These are phyloP conservation scores for Penicillium sp. DNA, from an alignment of 2,329 filamentous ascomycete species.

Conservation along the genomic window DNA sequence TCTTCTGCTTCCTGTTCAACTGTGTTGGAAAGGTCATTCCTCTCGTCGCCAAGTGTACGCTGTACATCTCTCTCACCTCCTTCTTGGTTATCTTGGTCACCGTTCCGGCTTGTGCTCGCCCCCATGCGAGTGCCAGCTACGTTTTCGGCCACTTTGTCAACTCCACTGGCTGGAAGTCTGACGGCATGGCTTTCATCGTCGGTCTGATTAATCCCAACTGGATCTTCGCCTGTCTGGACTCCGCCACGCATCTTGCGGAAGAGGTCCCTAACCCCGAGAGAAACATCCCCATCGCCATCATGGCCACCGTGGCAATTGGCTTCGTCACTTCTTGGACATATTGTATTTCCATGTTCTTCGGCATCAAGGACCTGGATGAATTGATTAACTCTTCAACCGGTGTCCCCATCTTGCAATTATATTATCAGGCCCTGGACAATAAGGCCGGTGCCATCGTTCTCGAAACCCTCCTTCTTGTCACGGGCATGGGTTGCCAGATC, in stretches of 20 bases:
- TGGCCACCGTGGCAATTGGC: conserved; percentile 47
- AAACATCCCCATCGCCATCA: conserved; percentile 54
- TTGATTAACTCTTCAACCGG: conserved; percentile 45
- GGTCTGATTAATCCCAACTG: conserved; percentile 56
- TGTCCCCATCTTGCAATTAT: conserved; percentile 53
- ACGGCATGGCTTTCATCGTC: conserved; percentile 55
- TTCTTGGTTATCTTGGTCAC: conserved; percentile 53
- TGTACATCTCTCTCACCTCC: conserved; percentile 51
- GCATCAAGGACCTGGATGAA: conserved; percentile 46
- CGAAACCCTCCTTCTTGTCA: conserved; percentile 49
- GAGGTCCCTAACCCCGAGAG: conserved; percentile 52
- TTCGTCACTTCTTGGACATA: conserved; percentile 53
- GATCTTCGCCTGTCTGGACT: conserved; percentile 54
- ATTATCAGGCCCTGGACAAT: conserved; percentile 46
- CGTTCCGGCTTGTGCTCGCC: conserved; percentile 48
- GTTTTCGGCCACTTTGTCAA: conserved; percentile 57
- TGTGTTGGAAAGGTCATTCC: conserved; percentile 42
- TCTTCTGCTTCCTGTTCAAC: conserved; percentile 53
- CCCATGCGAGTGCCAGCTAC: conserved; percentile 50
- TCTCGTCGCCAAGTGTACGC: conserved; percentile 43
- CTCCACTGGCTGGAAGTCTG: conserved; percentile 50
- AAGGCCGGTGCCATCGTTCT: conserved; percentile 50
- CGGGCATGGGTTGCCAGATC: conserved; percentile 50
- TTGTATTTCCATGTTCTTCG: conserved; percentile 53
- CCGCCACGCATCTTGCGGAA: conserved; percentile 54